phyloP scores from a whole-genome alignment of 164 flowering plant species.

The Vitis riparia region DNA sequence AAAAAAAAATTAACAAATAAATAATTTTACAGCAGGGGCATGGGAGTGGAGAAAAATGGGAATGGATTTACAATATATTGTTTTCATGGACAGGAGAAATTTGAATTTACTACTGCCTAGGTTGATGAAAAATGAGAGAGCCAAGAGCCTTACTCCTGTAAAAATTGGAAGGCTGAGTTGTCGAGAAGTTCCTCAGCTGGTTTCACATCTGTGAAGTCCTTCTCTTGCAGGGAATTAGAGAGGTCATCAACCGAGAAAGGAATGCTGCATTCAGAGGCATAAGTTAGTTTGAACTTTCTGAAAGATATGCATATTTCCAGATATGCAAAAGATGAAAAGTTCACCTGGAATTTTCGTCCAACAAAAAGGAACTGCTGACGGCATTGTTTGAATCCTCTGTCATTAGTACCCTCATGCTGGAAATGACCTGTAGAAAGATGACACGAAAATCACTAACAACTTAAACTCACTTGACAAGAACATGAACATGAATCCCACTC shows the following conservation, averaged over 20 bases:
- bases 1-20: constrained; percentile 20
- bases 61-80: constrained; percentile 18
- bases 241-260: constrained; percentile 80
- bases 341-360: constrained; percentile 73
- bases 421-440: constrained; percentile 49
- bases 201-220: constrained; percentile 59
- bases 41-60: constrained; percentile 1
- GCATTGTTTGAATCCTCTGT: constrained; percentile 66
- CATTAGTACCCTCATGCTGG: constrained; percentile 75
- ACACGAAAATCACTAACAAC: background rate
- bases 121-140: background rate
- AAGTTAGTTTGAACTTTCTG: background rate
- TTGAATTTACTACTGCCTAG: background rate
- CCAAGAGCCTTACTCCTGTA: constrained; percentile 40
- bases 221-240: constrained; percentile 50
- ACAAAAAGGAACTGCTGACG: constrained; percentile 52
- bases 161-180: constrained; percentile 70
- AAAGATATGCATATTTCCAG: background rate
- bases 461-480: background rate
- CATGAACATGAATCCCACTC: background rate
- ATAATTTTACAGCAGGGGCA: constrained; percentile 22
- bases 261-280: constrained; percentile 46
- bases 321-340: background rate
- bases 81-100: background rate
- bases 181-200: constrained; percentile 62